Percentiles rank a stretch among this genome's conserved stretches.
Conservation (phyloP, 108 stramenopile species). For the Cylindrotheca fusiformis region DNA sequence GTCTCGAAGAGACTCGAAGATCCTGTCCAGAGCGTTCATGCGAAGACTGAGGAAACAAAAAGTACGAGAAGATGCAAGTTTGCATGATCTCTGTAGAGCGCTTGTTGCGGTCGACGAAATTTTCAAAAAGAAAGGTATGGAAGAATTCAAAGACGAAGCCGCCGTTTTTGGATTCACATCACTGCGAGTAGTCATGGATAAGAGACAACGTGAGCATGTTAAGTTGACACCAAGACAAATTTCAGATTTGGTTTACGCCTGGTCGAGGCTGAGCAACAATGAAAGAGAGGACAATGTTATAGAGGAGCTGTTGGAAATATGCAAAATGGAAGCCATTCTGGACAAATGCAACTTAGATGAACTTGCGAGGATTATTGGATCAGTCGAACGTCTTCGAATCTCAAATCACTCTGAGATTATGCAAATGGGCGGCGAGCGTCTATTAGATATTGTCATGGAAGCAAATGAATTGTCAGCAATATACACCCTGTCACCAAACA, state of each 20-base stretch:
- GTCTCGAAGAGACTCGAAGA: neutral
- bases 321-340: slow-evolving; percentile 11
- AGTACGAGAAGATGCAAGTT: slow-evolving; percentile 17
- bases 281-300: slow-evolving; percentile 24
- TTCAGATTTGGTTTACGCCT: slow-evolving; percentile 15
- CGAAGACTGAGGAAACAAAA: slow-evolving; percentile 28
- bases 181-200: slow-evolving; percentile 10
- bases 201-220: neutral
- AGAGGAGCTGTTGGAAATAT: slow-evolving; percentile 16
- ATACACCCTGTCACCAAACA: slow-evolving; percentile 5
- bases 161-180: slow-evolving; percentile 30
- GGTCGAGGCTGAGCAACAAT: slow-evolving; percentile 16
- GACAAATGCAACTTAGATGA: slow-evolving; percentile 10
- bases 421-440: slow-evolving; percentile 12
- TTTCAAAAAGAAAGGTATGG: slow-evolving; percentile 4
- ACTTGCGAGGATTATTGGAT: slow-evolving; percentile 9
- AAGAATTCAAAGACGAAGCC: slow-evolving; percentile 23
- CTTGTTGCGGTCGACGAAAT: slow-evolving; percentile 19
- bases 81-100: slow-evolving; percentile 21
- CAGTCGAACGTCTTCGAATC: slow-evolving; percentile 17
- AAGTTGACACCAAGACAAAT: slow-evolving; percentile 10
- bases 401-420: slow-evolving; percentile 15
- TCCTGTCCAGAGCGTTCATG: slow-evolving; percentile 27
- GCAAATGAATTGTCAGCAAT: slow-evolving; percentile 8
- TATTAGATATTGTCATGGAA: slow-evolving; percentile 1